Conservation (phyloP, 768 basidiomycete genomes). For the Psilocybe sp. region DNA sequence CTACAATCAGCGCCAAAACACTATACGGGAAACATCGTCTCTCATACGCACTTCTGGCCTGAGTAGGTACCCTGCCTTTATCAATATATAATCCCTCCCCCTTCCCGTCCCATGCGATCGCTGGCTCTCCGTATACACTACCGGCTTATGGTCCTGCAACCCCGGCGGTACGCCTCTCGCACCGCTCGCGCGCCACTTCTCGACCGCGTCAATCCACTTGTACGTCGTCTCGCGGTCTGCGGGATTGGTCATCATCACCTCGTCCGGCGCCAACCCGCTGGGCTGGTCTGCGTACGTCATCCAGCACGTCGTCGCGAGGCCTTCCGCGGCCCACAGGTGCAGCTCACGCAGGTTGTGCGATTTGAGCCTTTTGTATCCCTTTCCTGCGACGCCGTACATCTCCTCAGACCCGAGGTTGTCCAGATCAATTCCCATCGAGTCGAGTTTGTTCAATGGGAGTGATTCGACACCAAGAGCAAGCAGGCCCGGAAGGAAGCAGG, state of each 20-base stretch:
- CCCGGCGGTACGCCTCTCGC: conserved; percentile 51
- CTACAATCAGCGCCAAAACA: not conserved
- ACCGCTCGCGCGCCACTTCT: conserved; percentile 46
- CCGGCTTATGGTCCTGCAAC: conserved; percentile 38
- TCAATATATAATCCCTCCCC: conserved; percentile 53
- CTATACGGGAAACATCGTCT: not conserved
- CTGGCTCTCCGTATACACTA: conserved; percentile 31
- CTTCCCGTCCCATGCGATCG: conserved; percentile 18
- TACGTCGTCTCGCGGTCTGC: conserved; percentile 13
- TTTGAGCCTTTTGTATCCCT: conserved; percentile 33
- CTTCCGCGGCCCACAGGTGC: conserved; percentile 75
- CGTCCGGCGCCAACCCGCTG: conserved; percentile 67
- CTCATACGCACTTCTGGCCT: conserved; percentile 61
- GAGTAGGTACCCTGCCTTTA: conserved; percentile 49
- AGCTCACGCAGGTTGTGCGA: conserved; percentile 55
- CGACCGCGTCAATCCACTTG: conserved; percentile 49
- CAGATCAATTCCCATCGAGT: conserved; percentile 44
- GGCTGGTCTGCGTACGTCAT: conserved; percentile 69
- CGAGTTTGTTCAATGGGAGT: conserved; percentile 54
- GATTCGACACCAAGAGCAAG: conserved; percentile 68
- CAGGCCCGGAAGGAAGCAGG: conserved; percentile 76
- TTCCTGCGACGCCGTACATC: conserved; percentile 31
- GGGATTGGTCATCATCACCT: conserved; percentile 35
- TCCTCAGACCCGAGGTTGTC: conserved; percentile 36
- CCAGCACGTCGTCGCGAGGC: conserved; percentile 71